A percentile compares a stretch with the other conserved stretches of the same genome.
Evolutionary conservation across 306 rosid genomes (phyloP).

Genomic region (Quercus engelmannii): DNA sequence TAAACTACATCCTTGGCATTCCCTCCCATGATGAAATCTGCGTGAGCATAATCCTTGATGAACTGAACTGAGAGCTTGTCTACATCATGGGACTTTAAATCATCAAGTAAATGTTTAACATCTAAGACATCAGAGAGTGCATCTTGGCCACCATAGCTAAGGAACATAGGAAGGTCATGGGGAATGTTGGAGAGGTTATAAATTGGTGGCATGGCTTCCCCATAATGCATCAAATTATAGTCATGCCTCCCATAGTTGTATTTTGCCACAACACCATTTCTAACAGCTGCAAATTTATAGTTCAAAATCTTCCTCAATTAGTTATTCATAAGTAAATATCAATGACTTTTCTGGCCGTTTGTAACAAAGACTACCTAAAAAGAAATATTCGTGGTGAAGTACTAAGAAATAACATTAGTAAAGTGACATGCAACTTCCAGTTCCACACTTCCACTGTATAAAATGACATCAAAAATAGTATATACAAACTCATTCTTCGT

Average conservation of each 20-base stretch:
- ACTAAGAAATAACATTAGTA: background rate
- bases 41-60: conserved; percentile 65
- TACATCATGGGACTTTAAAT: conserved; percentile 52
- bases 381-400: too few relatives aligned
- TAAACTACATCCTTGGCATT: conserved; percentile 74
- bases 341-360: too few relatives aligned
- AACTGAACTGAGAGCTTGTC: conserved; percentile 60
- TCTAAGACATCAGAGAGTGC: conserved; percentile 71
- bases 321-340: background rate
- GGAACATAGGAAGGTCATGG: conserved; percentile 61
- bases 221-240: conserved; percentile 57
- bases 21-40: conserved; percentile 66
- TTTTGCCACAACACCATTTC: conserved; percentile 56
- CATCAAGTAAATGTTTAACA: conserved; percentile 54
- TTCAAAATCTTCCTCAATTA: background rate
- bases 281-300: conserved; percentile 44
- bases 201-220: conserved; percentile 50
- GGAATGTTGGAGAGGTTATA: conserved; percentile 87
- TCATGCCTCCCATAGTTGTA: conserved; percentile 49
- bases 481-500: too few relatives aligned
- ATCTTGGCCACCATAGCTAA: conserved; percentile 83
- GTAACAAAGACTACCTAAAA: too few relatives aligned
- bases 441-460: too few relatives aligned
- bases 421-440: too few relatives aligned
- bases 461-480: too few relatives aligned